A percentile compares a stretch with the other conserved stretches of the same genome.
These are phyloP conservation scores for Colletotrichum somersetense DNA, from an alignment of 2,329 filamentous ascomycete species.

Conservation along the genomic window DNA sequence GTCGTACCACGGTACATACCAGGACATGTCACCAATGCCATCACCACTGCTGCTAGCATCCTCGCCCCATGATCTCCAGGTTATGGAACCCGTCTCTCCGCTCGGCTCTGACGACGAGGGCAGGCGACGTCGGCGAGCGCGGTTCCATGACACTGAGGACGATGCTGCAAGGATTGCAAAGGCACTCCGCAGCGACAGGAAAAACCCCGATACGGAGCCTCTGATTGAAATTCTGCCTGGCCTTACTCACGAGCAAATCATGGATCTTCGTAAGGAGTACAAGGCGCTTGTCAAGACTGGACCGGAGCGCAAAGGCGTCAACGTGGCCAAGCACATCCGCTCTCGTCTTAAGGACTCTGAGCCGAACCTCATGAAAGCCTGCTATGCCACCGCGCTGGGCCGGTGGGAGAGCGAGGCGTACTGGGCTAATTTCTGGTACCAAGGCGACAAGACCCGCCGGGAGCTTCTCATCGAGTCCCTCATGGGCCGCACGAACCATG, in stretches of 20 bases:
- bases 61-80: slow-evolving; percentile 35
- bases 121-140: slow-evolving; percentile 67
- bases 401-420: slow-evolving; percentile 94
- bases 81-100: slow-evolving; percentile 66
- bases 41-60: slow-evolving; percentile 75
- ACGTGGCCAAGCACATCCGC: slow-evolving; percentile 88
- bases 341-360: slow-evolving; percentile 79
- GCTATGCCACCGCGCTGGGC: slow-evolving; percentile 90
- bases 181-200: slow-evolving; percentile 75
- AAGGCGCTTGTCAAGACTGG: slow-evolving; percentile 89
- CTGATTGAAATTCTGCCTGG: slow-evolving; percentile 87
- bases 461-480: slow-evolving; percentile 94
- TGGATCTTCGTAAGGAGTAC: slow-evolving; percentile 89
- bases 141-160: slow-evolving; percentile 88
- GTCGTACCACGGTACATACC: slow-evolving; percentile 93
- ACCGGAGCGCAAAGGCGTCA: slow-evolving; percentile 79
- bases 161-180: slow-evolving; percentile 83
- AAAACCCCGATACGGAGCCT: slow-evolving; percentile 71
- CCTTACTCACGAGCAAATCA: slow-evolving; percentile 87
- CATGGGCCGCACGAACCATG: slow-evolving; percentile 90
- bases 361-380: slow-evolving; percentile 86
- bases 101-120: slow-evolving; percentile 63
- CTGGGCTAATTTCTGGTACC: slow-evolving; percentile 99
- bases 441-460: slow-evolving; percentile 83
- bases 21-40: slow-evolving; percentile 94